phyloP scores from a whole-genome alignment of 768 basidiomycete species.

The Macrolepiota albuminosa region DNA sequence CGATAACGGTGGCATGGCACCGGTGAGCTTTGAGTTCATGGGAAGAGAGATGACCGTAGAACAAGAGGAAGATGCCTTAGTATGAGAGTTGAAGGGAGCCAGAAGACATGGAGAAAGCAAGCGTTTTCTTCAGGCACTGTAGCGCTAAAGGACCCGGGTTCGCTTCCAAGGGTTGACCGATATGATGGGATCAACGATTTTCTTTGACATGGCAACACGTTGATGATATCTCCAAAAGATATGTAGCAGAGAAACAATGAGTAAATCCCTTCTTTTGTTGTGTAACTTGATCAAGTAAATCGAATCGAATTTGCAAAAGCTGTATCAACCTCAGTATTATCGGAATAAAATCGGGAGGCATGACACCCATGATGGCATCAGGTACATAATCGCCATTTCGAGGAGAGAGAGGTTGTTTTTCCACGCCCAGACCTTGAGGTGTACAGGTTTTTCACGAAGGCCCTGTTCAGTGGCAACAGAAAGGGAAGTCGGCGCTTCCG shows the following conservation, averaged over 20 bases:
- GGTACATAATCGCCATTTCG: too few relatives aligned
- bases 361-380: background rate
- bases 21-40: background rate
- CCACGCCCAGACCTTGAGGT: background rate
- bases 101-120: background rate
- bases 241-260: background rate
- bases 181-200: background rate
- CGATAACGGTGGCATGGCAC: conserved; percentile 3
- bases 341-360: background rate
- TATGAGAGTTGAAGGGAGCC: background rate
- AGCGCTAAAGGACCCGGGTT: background rate
- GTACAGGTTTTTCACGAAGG: background rate
- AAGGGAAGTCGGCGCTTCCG: background rate
- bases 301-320: background rate
- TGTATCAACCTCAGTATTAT: background rate
- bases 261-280: background rate
- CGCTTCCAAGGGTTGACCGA: background rate
- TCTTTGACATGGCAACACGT: background rate
- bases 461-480: background rate
- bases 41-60: background rate
- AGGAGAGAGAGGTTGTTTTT: background rate
- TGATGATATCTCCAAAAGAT: background rate
- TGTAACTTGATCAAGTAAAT: background rate
- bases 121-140: background rate
- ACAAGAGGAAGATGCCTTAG: background rate